These are phyloP conservation scores for Nicotiana paniculata DNA, from an alignment of 257 asterid species.

Conservation along the genomic window DNA sequence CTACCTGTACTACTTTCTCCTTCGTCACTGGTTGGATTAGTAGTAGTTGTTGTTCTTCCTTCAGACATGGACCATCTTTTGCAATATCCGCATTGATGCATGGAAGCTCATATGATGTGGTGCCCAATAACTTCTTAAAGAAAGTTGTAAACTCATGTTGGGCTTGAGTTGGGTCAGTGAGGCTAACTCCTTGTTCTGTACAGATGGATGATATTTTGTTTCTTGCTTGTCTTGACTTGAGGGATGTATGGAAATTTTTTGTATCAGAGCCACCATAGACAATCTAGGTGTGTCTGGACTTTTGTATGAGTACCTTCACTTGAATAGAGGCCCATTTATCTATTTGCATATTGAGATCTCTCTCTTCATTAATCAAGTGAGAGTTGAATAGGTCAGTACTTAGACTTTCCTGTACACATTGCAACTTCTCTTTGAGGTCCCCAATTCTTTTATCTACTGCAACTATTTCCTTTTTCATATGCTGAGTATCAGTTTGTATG, in stretches of 20 bases:
- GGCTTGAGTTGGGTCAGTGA: neutral
- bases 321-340: neutral
- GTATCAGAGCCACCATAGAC: neutral
- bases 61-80: neutral
- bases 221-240: neutral
- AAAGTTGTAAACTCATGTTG: neutral
- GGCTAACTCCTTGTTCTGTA: neutral
- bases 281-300: neutral
- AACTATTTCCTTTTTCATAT: neutral
- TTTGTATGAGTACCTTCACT: neutral
- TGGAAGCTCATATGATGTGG: neutral
- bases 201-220: neutral
- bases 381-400: neutral
- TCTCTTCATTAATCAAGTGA: neutral
- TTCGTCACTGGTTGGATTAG: neutral
- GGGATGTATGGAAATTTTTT: neutral
- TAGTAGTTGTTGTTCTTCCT: neutral
- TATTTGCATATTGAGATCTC: neutral
- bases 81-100: neutral
- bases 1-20: neutral
- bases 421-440: too few species aligned
- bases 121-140: neutral
- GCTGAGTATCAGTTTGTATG: neutral
- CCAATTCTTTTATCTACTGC: neutral
- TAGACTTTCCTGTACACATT: too few species aligned